Evolutionary conservation across 371 early-diverging fungal species (phyloP), one percentile per base, ranked within the genome.

Genomic region (Circinella minor): DNA sequence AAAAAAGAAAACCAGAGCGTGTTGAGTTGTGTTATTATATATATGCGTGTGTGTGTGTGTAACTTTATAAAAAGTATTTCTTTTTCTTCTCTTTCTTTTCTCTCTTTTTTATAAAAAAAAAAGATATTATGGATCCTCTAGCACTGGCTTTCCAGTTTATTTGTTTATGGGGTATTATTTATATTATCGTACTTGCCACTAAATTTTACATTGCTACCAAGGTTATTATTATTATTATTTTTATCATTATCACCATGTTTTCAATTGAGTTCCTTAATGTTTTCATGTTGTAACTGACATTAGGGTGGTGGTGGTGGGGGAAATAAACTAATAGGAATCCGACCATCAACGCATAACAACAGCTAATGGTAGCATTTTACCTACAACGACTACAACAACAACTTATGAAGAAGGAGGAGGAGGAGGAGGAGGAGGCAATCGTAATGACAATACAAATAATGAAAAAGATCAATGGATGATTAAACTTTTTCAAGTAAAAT

Each of bases 401-500:
- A 61, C 66, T 37, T 46, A 49, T 47, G 65, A 67, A 67, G 55
- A 38, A 67, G 57, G 36, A n/a, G n/a, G n/a, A n/a, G n/a, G n/a
- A 67, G 55, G 18, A 67, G 57, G 36, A 67, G 55, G 18, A 67
- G 57, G 36, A 11, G 11, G 43, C 43, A 43, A 43, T 51, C 8
- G 15, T 0, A n/a, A 18, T 57, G 34, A 57, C n/a, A 14, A n/a
- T 34, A 7, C 11, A 5, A 13, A 11, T 6, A 18, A 10, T 7
- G 57, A 57, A 57, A 48, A 63, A 15, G 83, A 82, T 66, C 74
- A 84, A 36, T 81, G 81, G 80, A 63, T 69, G 14, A 79, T 84
- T 59, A 78, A 82, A 43, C 74, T 83, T 15, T 90, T 88, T 61
- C 76, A 85, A 70, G 70, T 91, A 37, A 84, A 86, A n/a, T 86